These are phyloP conservation scores for Oryza longistaminata DNA, from an alignment of 176 grass and related monocot species.

Conservation along the genomic window DNA sequence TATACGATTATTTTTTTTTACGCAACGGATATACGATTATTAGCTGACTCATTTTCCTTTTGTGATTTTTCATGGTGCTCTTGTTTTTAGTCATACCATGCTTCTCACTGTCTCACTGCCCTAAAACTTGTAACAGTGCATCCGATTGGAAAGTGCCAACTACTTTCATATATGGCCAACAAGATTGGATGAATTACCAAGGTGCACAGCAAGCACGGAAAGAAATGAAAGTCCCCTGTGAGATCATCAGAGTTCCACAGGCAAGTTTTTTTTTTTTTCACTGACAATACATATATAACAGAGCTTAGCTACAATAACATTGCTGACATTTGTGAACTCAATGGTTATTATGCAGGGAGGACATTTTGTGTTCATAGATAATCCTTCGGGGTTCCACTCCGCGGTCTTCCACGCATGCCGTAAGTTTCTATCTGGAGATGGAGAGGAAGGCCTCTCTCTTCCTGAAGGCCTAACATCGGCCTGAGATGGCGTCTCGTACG, in stretches of 20 bases:
- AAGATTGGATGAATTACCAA: slow-evolving; percentile 98
- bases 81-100: background rate
- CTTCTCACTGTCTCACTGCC: background rate
- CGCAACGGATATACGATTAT: too few relatives aligned
- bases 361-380: slow-evolving; percentile 98
- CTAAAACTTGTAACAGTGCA: slow-evolving; percentile 55
- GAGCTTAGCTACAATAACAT: background rate
- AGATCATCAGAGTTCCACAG: slow-evolving; percentile 94
- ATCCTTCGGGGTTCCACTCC: slow-evolving; percentile 78
- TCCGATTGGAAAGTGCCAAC: slow-evolving; percentile 93
- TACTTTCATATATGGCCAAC: slow-evolving; percentile 90
- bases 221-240: slow-evolving; percentile 94
- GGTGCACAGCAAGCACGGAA: slow-evolving; percentile 81
- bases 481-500: slow-evolving; percentile 21
- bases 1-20: too few relatives aligned
- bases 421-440: slow-evolving; percentile 56
- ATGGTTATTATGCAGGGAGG: slow-evolving; percentile 54
- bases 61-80: background rate
- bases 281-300: background rate
- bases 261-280: slow-evolving; percentile 40
- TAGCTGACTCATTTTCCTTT: background rate
- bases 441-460: slow-evolving; percentile 50
- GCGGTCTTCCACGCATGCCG: slow-evolving; percentile 73
- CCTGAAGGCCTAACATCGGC: slow-evolving; percentile 65
- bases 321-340: background rate